Evolutionary conservation across 1,139 yeast species (phyloP), one percentile per base, ranked within the genome.

Genomic region (Groenewaldozyma sp.): DNA sequence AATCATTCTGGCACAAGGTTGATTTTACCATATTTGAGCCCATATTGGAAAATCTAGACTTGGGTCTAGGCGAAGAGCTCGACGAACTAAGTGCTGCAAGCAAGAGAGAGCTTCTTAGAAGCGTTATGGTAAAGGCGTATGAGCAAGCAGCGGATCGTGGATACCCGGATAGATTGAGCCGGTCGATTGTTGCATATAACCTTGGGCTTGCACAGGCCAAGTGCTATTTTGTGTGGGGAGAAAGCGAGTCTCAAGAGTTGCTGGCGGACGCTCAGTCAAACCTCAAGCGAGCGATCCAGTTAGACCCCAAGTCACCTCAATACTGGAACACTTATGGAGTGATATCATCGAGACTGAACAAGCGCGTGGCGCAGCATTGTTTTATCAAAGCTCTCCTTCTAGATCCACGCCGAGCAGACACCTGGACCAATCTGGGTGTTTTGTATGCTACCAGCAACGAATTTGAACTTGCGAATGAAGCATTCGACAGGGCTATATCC

Each of bases 291-390:
- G 79, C 95, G 0, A 76, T 88, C 40, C 76, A 73, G 42, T 61
- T 78, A 16, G 95, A 88, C 55, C 71, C 78, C 3, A 73, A 71
- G 44, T 82, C 81, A 47, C 67, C 82, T 1, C 76, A 73, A 24
- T 78, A 77, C 44, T 91, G 99, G 99, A 69, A 76, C 37, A 80
- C 83, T 0, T 68, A 88, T 31, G 98, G 97, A 10, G 72, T 81
- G 47, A 78, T 84, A 0, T 64, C 78, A 0, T 69, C 78, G 36
- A 63, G 74, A 2, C 58, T 66, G 3, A 81, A 77, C 50, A 79
- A 91, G 0, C 72, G 73, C 39, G 82, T 86, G 5, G 70, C 96
- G 0, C 99, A 91, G 58, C 98, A 91, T 60, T 86, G 96, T 57
- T 84, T 82, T 52, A 82, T 93, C 49, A 81, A 84, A 47, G 91